Conservation (phyloP, 2,329 filamentous ascomycete genomes). For the Alternaria brassicae region DNA sequence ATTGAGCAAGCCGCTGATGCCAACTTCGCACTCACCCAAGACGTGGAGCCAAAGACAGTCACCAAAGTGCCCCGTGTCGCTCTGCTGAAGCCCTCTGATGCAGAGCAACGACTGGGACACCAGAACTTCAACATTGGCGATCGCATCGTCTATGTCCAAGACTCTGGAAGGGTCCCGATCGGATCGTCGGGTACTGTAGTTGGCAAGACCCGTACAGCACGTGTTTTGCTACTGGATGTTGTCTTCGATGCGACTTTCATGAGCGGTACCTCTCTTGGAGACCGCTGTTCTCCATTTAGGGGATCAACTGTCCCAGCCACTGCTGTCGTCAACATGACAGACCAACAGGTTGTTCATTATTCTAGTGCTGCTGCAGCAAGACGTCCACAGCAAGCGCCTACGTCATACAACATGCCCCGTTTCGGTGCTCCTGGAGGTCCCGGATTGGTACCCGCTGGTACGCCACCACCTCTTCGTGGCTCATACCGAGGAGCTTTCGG, state of each 20-base stretch:
- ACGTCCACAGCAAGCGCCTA: conserved; percentile 56
- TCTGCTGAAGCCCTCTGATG: conserved; percentile 90
- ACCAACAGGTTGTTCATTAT: conserved; percentile 78
- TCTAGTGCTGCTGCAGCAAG: conserved; percentile 66
- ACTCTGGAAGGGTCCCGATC: conserved; percentile 93
- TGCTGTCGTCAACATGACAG: conserved; percentile 86
- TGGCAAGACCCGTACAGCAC: conserved; percentile 86
- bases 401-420: conserved; percentile 60
- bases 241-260: conserved; percentile 96
- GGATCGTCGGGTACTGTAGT: conserved; percentile 92
- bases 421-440: conserved; percentile 65
- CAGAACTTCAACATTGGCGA: conserved; percentile 87
- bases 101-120: conserved; percentile 87
- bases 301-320: conserved; percentile 88
- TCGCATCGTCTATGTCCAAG: conserved; percentile 89
- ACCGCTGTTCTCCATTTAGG: conserved; percentile 89
- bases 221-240: conserved; percentile 83
- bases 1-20: conserved; percentile 79
- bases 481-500: conserved; percentile 65
- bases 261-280: conserved; percentile 91
- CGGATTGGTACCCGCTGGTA: conserved; percentile 64
- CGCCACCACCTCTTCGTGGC: conserved; percentile 65
- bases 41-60: conserved; percentile 69
- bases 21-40: conserved; percentile 41
- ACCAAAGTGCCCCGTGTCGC: conserved; percentile 84